A percentile compares a stretch with the other conserved stretches of the same genome.
phyloP scores from a whole-genome alignment of 768 basidiomycete species.

The Piloderma croceum region DNA sequence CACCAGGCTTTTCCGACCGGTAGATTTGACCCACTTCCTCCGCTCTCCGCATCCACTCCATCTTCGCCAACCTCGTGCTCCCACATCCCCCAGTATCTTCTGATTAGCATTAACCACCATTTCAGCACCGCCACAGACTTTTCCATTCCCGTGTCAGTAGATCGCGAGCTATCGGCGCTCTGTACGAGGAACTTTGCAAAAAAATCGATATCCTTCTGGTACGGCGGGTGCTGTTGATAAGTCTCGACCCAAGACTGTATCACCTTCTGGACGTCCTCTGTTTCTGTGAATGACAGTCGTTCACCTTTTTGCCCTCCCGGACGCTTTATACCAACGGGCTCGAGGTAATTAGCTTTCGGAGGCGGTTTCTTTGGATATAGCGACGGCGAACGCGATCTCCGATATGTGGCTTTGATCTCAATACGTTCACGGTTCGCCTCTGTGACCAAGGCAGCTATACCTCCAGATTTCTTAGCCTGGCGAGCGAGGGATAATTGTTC shows the following conservation, averaged over 20 bases:
- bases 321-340: slow-evolving; percentile 50
- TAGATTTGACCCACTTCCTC: no score
- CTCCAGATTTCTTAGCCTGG: slow-evolving; percentile 39
- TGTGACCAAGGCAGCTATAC: slow-evolving; percentile 20
- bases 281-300: slow-evolving; percentile 55
- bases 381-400: slow-evolving; percentile 36
- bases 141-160: slow-evolving; percentile 63
- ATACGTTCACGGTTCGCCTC: slow-evolving; percentile 35
- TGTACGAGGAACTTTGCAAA: slow-evolving; percentile 69
- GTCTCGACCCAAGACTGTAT: slow-evolving; percentile 73
- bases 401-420: slow-evolving; percentile 59
- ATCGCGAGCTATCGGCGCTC: slow-evolving; percentile 51
- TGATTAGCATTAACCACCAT: slow-evolving; percentile 76
- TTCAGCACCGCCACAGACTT: slow-evolving; percentile 65
- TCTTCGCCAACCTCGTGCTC: slow-evolving; percentile 32
- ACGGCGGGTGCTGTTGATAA: slow-evolving; percentile 58
- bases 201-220: slow-evolving; percentile 66
- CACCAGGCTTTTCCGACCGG: slow-evolving; percentile 72
- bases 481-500: slow-evolving; percentile 67
- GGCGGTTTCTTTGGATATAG: slow-evolving; percentile 44
- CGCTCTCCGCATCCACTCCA: slow-evolving; percentile 28
- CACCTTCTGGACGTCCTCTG: slow-evolving; percentile 65
- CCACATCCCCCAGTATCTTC: slow-evolving; percentile 55
- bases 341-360: slow-evolving; percentile 48
- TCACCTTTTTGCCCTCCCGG: slow-evolving; percentile 47